A percentile compares a stretch with the other conserved stretches of the same genome.
Evolutionary conservation across 352 stramenopile species (phyloP).

Genomic region (Globisporangium carolinianum): DNA sequence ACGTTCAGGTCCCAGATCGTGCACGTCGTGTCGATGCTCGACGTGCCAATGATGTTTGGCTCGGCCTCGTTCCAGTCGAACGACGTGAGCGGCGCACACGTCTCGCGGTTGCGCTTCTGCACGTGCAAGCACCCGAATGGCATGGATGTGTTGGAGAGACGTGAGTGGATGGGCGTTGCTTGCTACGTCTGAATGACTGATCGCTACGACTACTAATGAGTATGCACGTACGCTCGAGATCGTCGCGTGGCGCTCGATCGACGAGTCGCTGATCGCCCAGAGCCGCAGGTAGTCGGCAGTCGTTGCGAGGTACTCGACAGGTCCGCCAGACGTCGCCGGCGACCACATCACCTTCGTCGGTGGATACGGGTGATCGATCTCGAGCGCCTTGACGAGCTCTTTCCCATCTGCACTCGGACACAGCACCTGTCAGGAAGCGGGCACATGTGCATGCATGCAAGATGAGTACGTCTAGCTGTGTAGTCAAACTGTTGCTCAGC

Average conservation of each 20-base stretch:
- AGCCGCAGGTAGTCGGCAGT: constrained; percentile 82
- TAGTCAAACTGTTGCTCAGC: too few relatives aligned
- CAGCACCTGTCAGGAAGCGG: constrained; percentile 33
- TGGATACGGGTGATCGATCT: constrained; percentile 83
- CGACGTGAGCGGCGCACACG: constrained; percentile 95
- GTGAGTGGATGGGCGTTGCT: neutral
- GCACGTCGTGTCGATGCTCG: constrained; percentile 96
- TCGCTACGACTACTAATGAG: neutral
- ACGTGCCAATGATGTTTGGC: constrained; percentile 93
- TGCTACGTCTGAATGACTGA: constrained; percentile 4
- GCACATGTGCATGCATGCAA: neutral
- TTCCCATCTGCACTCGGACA: constrained; percentile 46
- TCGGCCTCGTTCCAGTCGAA: constrained; percentile 99
- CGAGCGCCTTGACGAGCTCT: constrained; percentile 46
- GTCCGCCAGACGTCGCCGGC: constrained; percentile 34
- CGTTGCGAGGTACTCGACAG: constrained; percentile 69
- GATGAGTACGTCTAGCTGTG: neutral
- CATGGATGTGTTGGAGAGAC: neutral
- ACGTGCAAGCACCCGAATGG: neutral
- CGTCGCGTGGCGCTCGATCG: constrained; percentile 66
- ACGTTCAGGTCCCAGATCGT: constrained; percentile 98
- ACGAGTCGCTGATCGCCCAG: constrained; percentile 66
- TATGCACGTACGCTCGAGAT: constrained; percentile 50
- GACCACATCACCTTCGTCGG: constrained; percentile 88
- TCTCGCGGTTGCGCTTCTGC: constrained; percentile 80